Conservation (phyloP, 306 rosid species). For the Hippophae gyantsensis region DNA sequence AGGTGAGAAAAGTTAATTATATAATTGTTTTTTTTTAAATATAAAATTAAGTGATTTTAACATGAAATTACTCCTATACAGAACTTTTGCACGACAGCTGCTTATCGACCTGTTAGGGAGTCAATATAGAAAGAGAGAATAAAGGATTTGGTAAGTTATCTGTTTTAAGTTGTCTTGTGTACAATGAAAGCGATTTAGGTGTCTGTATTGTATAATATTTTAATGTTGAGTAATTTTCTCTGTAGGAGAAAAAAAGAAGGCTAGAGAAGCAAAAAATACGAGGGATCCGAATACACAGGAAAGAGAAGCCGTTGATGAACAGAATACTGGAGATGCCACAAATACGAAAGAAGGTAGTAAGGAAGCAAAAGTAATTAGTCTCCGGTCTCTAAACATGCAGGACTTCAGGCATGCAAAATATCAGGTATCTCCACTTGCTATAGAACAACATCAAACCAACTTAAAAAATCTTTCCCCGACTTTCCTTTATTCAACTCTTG, state of each 20-base stretch:
- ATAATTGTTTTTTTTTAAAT: neutral
- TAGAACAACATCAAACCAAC: too few relatives aligned
- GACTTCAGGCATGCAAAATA: conserved; percentile 74
- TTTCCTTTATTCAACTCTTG: too few relatives aligned
- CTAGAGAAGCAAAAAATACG: conserved; percentile 15
- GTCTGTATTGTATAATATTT: neutral
- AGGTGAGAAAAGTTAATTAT: conserved; percentile 34
- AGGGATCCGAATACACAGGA: conserved; percentile 7
- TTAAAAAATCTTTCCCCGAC: too few relatives aligned
- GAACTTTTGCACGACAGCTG: conserved; percentile 91
- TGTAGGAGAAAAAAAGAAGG: conserved; percentile 58
- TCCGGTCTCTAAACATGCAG: conserved; percentile 74
- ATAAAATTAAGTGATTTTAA: conserved; percentile 9
- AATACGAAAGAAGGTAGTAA: conserved; percentile 23
- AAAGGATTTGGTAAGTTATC: conserved; percentile 48
- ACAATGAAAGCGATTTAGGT: neutral
- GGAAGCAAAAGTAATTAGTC: conserved; percentile 55
- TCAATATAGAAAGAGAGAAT: conserved; percentile 73
- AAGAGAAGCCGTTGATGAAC: neutral
- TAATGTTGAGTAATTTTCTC: conserved; percentile 1
- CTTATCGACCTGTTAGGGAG: conserved; percentile 83
- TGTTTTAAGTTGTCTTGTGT: neutral
- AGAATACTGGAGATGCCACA: conserved; percentile 14
- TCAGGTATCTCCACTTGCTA: conserved; percentile 38
- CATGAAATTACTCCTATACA: conserved; percentile 19